phyloP scores from a whole-genome alignment of 371 early-diverging fungal genomes.

The Rhizopus delemar region DNA sequence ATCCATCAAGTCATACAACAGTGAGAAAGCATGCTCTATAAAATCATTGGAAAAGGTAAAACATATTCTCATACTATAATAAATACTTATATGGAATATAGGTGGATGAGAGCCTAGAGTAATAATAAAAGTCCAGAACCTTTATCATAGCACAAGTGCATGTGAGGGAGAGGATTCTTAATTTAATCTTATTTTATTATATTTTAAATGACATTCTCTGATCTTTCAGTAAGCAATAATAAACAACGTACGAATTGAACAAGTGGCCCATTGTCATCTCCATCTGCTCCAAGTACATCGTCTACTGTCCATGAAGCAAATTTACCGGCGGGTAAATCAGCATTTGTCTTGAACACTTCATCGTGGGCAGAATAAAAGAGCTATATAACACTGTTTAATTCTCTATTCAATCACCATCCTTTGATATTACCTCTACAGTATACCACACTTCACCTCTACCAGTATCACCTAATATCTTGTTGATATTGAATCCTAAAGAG shows the following conservation, averaged over 20 bases:
- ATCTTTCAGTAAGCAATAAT: conserved; percentile 37
- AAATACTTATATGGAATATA: neutral
- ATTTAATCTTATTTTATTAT: neutral
- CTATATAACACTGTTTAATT: conserved; percentile 4
- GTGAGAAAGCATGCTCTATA: conserved; percentile 19
- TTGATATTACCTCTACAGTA: conserved; percentile 37
- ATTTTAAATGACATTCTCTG: conserved; percentile 7
- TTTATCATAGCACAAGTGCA: no score
- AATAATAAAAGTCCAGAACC: neutral
- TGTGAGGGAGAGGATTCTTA: neutral
- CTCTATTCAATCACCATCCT: neutral
- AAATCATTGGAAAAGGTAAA: conserved; percentile 36
- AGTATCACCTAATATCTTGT: conserved; percentile 41
- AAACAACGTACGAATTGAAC: conserved; percentile 43
- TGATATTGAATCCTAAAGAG: conserved; percentile 25
- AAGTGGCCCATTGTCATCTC: conserved; percentile 21
- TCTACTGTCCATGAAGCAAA: conserved; percentile 50
- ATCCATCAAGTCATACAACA: conserved; percentile 26
- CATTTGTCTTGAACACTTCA: conserved; percentile 39
- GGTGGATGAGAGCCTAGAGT: neutral
- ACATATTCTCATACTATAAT: neutral
- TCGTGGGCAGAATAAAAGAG: conserved; percentile 35
- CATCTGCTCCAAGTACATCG: conserved; percentile 31
- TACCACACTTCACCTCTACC: conserved; percentile 49
- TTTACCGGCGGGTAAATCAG: conserved; percentile 36